A percentile compares a stretch with the other conserved stretches of the same genome.
Conservation (phyloP, 176 grass and related monocot genomes). For the Tuctoria greenei region DNA sequence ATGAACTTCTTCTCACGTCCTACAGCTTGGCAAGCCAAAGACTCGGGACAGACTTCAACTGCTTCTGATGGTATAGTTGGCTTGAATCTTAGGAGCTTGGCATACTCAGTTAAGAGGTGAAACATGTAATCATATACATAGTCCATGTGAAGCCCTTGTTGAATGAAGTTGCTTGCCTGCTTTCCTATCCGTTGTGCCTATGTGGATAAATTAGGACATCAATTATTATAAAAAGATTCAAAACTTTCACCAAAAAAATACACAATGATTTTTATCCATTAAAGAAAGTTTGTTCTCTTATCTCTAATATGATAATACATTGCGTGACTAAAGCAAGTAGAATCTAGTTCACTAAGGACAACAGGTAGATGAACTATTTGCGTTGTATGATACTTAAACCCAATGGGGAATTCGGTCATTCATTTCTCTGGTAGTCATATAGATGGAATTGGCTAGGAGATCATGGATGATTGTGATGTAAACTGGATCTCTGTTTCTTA, state of each 20-base stretch:
- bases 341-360: conserved; percentile 12
- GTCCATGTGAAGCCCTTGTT: conserved; percentile 52
- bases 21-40: conserved; percentile 60
- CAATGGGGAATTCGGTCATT: no score
- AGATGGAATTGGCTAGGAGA: no score
- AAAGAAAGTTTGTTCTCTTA: neutral
- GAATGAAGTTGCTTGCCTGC: conserved; percentile 48
- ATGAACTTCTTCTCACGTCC: conserved; percentile 69
- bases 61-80: conserved; percentile 30
- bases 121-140: conserved; percentile 66
- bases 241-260: neutral
- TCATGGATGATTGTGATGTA: no score
- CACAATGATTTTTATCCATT: neutral
- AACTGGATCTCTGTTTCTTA: no score
- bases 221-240: conserved; percentile 15
- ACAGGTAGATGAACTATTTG: neutral
- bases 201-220: conserved; percentile 5
- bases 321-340: neutral
- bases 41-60: conserved; percentile 59
- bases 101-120: conserved; percentile 50
- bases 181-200: conserved; percentile 51
- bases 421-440: no score
- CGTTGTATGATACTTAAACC: no score
- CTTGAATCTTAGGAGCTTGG: conserved; percentile 43
- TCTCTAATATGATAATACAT: neutral